Evolutionary conservation across 192 early-diverging fungal species (phyloP).

Genomic region (Pilaira anomala): DNA sequence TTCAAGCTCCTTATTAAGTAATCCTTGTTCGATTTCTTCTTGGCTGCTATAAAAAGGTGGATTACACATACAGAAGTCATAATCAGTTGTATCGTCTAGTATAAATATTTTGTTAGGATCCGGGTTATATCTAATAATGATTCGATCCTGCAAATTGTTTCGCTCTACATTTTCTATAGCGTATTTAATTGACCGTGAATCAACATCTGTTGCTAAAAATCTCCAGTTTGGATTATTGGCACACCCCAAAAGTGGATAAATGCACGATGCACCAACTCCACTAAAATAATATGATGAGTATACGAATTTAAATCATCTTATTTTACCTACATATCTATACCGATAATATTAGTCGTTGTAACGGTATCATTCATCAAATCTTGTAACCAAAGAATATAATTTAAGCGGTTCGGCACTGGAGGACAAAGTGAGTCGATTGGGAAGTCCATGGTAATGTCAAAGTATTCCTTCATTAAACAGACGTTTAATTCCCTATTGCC

Average conservation of each 20-base stretch:
- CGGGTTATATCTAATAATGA: slow-evolving; percentile 53
- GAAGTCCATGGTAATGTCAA: slow-evolving; percentile 62
- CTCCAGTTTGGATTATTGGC: slow-evolving; percentile 51
- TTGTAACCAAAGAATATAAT: slow-evolving; percentile 69
- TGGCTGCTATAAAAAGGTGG: slow-evolving; percentile 79
- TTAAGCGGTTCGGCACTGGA: slow-evolving; percentile 57
- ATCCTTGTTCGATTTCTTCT: slow-evolving; percentile 52
- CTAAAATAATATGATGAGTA: slow-evolving; percentile 32
- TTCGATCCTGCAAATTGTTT: slow-evolving; percentile 59
- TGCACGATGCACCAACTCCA: slow-evolving; percentile 87
- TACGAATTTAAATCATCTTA: not conserved
- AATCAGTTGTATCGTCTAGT: slow-evolving; percentile 20
- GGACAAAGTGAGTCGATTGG: slow-evolving; percentile 68
- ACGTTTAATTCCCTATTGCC: slow-evolving; percentile 54
- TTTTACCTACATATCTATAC: slow-evolving; percentile 62
- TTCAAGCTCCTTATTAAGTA: slow-evolving; percentile 44
- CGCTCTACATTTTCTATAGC: slow-evolving; percentile 62
- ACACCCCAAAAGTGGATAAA: slow-evolving; percentile 84
- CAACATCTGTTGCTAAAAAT: slow-evolving; percentile 79
- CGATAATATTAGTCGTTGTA: slow-evolving; percentile 22
- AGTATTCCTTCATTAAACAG: slow-evolving; percentile 58
- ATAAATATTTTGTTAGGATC: slow-evolving; percentile 24
- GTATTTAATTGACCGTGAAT: slow-evolving; percentile 54
- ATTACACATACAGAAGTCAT: slow-evolving; percentile 86
- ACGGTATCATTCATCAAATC: slow-evolving; percentile 47